Evolutionary conservation across 257 asterid species (phyloP).

Genomic region (Anisodus acutangulus): DNA sequence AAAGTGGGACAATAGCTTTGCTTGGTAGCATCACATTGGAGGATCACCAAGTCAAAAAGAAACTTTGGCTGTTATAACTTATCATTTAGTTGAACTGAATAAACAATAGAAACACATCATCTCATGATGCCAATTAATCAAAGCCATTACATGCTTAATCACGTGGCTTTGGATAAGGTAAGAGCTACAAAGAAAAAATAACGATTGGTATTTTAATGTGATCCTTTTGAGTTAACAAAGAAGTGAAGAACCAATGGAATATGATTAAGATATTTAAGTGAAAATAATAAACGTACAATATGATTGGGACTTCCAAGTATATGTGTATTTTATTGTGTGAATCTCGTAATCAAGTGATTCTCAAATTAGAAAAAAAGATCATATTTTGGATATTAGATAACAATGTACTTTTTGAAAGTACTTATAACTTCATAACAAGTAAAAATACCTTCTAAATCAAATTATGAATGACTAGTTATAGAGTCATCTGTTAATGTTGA

Average conservation of each 20-base stretch:
- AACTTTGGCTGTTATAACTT: slow-evolving; percentile 33
- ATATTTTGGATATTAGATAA: background rate
- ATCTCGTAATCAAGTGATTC: slow-evolving; percentile 4
- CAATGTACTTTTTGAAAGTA: too few species aligned
- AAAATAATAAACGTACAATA: background rate
- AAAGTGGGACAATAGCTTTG: background rate
- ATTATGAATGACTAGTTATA: background rate
- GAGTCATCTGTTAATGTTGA: background rate
- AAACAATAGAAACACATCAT: slow-evolving; percentile 24
- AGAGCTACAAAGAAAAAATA: background rate
- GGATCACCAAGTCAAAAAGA: slow-evolving; percentile 31
- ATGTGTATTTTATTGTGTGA: background rate
- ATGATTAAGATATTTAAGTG: background rate
- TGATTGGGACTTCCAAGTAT: background rate
- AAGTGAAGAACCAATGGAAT: background rate
- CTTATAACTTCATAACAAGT: background rate
- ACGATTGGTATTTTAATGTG: background rate
- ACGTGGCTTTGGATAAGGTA: slow-evolving; percentile 27
- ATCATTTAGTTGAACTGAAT: slow-evolving; percentile 28
- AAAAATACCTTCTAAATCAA: background rate
- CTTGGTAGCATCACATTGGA: slow-evolving; percentile 34
- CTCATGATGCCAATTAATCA: slow-evolving; percentile 26
- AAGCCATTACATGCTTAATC: slow-evolving; percentile 34
- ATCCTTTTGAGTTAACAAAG: background rate
- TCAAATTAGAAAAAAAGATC: too few species aligned